phyloP scores from a whole-genome alignment of 2,329 filamentous ascomycete genomes.

The Nigrospora sphaerica region DNA sequence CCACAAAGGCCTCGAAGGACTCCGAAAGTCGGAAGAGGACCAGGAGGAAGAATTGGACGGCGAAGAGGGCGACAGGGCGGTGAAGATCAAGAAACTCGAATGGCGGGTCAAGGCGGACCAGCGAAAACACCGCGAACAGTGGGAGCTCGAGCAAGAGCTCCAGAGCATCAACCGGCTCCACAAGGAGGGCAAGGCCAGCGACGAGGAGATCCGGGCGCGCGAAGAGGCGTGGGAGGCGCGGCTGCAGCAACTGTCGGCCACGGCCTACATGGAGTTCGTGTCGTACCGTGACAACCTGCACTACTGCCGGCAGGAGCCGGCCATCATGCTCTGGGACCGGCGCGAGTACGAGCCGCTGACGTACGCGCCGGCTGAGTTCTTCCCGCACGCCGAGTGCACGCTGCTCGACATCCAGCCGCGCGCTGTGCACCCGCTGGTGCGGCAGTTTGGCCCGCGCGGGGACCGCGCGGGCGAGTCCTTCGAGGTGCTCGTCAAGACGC shows the following conservation, averaged over 20 bases:
- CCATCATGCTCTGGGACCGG: slow-evolving; percentile 60
- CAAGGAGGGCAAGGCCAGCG: background rate
- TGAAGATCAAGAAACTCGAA: slow-evolving; percentile 5
- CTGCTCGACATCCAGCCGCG: slow-evolving; percentile 65
- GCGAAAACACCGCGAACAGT: background rate
- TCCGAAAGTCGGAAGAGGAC: slow-evolving; percentile 10
- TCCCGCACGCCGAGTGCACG: slow-evolving; percentile 47
- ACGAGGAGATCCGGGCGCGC: background rate
- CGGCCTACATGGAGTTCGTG: slow-evolving; percentile 26
- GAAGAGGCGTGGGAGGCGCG: background rate
- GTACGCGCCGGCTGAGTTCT: slow-evolving; percentile 55
- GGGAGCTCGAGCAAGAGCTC: slow-evolving; percentile 21
- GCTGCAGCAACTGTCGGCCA: slow-evolving; percentile 18
- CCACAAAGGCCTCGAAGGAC: slow-evolving; percentile 22
- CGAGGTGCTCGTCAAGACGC: slow-evolving; percentile 39
- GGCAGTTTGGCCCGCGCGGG: slow-evolving; percentile 31
- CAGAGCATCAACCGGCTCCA: background rate
- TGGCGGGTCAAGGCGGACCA: slow-evolving; percentile 14
- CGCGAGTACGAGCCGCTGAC: slow-evolving; percentile 64
- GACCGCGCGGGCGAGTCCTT: slow-evolving; percentile 41
- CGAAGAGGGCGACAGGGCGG: slow-evolving; percentile 5
- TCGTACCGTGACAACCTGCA: slow-evolving; percentile 47
- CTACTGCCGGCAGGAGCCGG: slow-evolving; percentile 38
- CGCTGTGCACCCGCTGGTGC: slow-evolving; percentile 39
- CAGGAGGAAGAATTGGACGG: slow-evolving; percentile 8